A percentile compares a stretch with the other conserved stretches of the same genome.
phyloP scores from a whole-genome alignment of 805 yeast species.

The Pichia thaimueangensis region DNA sequence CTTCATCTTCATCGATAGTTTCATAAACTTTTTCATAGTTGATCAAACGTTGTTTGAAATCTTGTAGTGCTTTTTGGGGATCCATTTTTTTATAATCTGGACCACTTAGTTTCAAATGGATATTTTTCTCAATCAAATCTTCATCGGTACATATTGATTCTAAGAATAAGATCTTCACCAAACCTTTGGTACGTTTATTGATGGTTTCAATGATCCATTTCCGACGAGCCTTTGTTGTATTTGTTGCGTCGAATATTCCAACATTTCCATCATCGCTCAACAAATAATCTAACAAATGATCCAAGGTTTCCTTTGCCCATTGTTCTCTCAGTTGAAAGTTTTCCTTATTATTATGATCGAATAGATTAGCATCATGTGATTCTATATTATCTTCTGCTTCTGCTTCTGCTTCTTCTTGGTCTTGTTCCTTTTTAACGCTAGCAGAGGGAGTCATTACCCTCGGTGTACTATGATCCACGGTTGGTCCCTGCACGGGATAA shows the following conservation, averaged over 20 bases:
- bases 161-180: conserved; percentile 36
- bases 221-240: conserved; percentile 44
- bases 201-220: conserved; percentile 34
- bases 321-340: conserved; percentile 40
- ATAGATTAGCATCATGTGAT: conserved; percentile 34
- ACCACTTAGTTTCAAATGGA: conserved; percentile 79
- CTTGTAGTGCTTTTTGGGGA: conserved; percentile 68
- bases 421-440: neutral
- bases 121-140: conserved; percentile 72
- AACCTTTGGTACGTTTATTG: conserved; percentile 27
- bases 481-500: conserved; percentile 33
- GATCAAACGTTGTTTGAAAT: conserved; percentile 70
- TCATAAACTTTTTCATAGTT: conserved; percentile 90
- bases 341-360: conserved; percentile 38
- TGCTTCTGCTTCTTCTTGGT: neutral
- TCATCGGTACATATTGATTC: conserved; percentile 86
- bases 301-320: conserved; percentile 47
- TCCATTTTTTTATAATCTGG: conserved; percentile 91
- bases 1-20: conserved; percentile 64
- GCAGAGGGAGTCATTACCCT: neutral
- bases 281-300: conserved; percentile 38
- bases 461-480: conserved; percentile 11
- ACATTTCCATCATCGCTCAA: conserved; percentile 39
- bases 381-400: neutral
- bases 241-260: conserved; percentile 58